Conservation (phyloP, 148 eudicot species). For the Tetragonia tetragonoides region DNA sequence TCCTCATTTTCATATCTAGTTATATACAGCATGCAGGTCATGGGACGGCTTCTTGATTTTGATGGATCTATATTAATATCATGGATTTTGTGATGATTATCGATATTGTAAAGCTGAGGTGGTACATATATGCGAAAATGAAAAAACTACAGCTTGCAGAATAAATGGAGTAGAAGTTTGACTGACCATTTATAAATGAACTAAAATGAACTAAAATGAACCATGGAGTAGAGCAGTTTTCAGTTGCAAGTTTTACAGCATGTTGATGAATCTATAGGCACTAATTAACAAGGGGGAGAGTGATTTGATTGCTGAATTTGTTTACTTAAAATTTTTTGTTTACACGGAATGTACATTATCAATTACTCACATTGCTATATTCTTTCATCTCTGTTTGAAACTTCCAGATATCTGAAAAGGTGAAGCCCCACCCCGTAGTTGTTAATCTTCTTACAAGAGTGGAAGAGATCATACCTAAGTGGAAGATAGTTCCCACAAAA, state of each 20-base stretch:
- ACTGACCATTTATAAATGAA: too few relatives aligned
- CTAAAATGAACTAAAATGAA: too few relatives aligned
- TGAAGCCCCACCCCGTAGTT: constrained; percentile 94
- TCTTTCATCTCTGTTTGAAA: not conserved
- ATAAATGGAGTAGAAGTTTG: too few relatives aligned
- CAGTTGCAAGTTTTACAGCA: too few relatives aligned
- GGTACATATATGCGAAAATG: not conserved
- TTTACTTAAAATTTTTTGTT: too few relatives aligned
- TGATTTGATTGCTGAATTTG: too few relatives aligned
- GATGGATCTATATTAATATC: not conserved
- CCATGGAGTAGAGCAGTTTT: too few relatives aligned
- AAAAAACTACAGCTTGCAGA: too few relatives aligned
- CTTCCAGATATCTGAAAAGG: constrained; percentile 90
- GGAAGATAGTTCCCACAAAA: constrained; percentile 97
- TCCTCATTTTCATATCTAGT: not conserved
- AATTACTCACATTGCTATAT: not conserved
- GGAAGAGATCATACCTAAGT: constrained; percentile 91
- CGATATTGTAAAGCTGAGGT: not conserved
- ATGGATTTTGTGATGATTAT: not conserved
- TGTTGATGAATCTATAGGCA: too few relatives aligned
- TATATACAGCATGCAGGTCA: not conserved
- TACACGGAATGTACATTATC: not conserved
- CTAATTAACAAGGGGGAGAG: too few relatives aligned
- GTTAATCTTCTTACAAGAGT: constrained; percentile 68
- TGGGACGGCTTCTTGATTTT: not conserved